Evolutionary conservation across 805 yeast genomes (phyloP), one percentile per base, ranked within the genome.

Genomic region (Debaryomyces tyrocola): DNA sequence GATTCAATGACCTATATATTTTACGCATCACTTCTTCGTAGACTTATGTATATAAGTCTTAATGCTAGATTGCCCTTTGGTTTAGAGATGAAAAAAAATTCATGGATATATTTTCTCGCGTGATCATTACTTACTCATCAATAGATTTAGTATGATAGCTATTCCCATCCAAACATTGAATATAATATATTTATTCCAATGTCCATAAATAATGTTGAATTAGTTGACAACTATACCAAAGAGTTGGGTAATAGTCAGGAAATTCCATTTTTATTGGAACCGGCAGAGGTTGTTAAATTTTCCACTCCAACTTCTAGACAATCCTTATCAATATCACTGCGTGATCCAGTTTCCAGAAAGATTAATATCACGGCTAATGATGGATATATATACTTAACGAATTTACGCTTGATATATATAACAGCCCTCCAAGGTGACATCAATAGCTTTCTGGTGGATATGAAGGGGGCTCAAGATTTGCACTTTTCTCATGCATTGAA

Each of bases 321-420:
- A 48, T 44, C 63, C 1, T 53, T 73, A 15, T 17, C 55, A 1
- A 59, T 72, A 1, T 45, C 18, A 6, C 66, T 59, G 63, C 43
- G 40, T 17, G 51, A 52, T 9, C 36, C 51, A 5, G 37, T 28
- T 6, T 24, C 44, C 8, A 43, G 45, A 21, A 43, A 43, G 6
- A 49, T 67, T n/a, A 52, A 60, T 18, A 65, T 72, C n/a, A 44
- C 51, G 3, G 69, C 70, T 7, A 45, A 57, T 4, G 70, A 67
- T 43, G 83, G 82, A 0, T 60, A 56, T 40, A 38, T 74, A 1
- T 75, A 64, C 50, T 53, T 78, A 20, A 77, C 82, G 0, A 71
- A 67, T 24, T 64, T 64, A 37, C 48, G 82, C 39, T 36, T 79
- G 0, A 67, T 77, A 7, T 67, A 63, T 41, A 56, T 77, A 3